Conservation (phyloP, 495 filamentous ascomycete genomes). For the Aspergillus nidulans region DNA sequence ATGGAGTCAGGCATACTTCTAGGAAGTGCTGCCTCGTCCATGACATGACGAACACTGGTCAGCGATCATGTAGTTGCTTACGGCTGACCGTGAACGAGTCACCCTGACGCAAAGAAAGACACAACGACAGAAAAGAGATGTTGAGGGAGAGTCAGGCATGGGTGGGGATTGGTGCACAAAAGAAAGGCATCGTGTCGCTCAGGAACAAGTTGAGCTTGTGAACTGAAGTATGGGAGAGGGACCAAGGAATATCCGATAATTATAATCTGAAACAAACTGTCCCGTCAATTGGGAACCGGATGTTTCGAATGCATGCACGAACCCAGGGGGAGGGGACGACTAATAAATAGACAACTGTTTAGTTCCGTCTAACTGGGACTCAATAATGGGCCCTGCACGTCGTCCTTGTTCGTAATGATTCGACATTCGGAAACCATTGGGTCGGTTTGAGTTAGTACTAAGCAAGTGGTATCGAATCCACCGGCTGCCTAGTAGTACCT, state of each 20-base stretch:
- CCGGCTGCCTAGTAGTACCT: not conserved
- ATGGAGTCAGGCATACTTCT: constrained; percentile 13
- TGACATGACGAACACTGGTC: constrained; percentile 26
- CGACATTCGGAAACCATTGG: not conserved
- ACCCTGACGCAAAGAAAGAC: not conserved
- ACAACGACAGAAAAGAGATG: not conserved
- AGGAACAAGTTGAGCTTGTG: not conserved
- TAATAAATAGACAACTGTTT: not conserved
- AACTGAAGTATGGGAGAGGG: not conserved
- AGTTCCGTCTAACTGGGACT: not conserved
- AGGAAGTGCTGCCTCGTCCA: constrained; percentile 25
- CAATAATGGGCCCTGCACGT: not conserved
- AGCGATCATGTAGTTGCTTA: constrained; percentile 1
- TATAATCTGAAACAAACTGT: constrained; percentile 8
- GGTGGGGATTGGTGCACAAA: not conserved
- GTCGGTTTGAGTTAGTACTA: not conserved
- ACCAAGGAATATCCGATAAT: not conserved
- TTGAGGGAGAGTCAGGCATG: constrained; percentile 1
- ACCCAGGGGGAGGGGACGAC: not conserved
- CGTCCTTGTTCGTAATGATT: not conserved
- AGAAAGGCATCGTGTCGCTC: not conserved
- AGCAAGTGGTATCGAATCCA: not conserved
- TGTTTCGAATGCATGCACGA: not conserved
- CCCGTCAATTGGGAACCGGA: constrained; percentile 6
- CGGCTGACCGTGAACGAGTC: not conserved